Evolutionary conservation across 2,329 filamentous ascomycete genomes (phyloP).

Genomic region (Xylariaceae sp.): DNA sequence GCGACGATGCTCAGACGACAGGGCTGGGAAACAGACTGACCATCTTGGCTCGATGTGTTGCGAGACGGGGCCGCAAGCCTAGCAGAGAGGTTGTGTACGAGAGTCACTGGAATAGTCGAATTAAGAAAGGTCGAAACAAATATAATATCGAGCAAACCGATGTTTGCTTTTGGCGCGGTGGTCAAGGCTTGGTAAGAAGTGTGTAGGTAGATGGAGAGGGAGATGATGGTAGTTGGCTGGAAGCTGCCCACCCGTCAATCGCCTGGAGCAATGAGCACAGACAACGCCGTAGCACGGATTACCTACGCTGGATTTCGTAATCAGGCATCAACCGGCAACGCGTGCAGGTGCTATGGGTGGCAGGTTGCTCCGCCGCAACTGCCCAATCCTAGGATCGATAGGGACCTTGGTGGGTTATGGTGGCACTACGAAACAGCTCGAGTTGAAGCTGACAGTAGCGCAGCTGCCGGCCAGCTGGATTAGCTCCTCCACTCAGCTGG

Average conservation of each 20-base stretch:
- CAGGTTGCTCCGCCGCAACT: not conserved
- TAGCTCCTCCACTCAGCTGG: not conserved
- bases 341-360: not conserved
- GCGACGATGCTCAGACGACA: not conserved
- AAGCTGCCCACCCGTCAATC: not conserved
- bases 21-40: conserved; percentile 14
- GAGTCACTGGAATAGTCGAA: not conserved
- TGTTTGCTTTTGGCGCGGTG: not conserved
- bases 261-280: not conserved
- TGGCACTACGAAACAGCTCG: too few species aligned
- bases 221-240: not conserved
- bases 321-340: conserved; percentile 4
- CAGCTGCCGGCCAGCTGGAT: not conserved
- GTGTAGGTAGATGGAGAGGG: not conserved
- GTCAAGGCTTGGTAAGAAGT: not conserved
- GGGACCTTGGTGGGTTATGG: too few species aligned
- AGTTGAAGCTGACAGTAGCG: too few species aligned
- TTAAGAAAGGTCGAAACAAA: not conserved
- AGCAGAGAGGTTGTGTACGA: conserved; percentile 2
- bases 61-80: conserved; percentile 12
- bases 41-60: conserved; percentile 25
- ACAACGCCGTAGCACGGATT: not conserved
- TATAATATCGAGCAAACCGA: not conserved
- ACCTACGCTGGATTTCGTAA: not conserved
- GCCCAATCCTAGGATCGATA: not conserved